phyloP scores from a whole-genome alignment of 257 asterid species.

The Apocynum venetum region DNA sequence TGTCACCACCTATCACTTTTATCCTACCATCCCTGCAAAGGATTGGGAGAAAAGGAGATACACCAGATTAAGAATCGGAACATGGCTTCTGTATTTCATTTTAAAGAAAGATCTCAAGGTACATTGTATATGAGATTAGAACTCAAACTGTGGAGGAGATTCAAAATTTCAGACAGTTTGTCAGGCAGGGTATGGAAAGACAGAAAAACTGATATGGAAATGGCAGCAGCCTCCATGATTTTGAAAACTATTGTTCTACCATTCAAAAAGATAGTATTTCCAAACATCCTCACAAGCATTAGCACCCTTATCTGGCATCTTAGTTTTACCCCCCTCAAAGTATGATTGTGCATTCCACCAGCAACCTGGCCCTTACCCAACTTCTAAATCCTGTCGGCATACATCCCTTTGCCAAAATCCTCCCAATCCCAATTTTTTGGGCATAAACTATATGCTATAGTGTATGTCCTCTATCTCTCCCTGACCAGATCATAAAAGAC shows the following conservation, averaged over 20 bases:
- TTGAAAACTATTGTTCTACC: background rate
- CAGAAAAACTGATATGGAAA: background rate
- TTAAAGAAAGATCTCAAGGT: background rate
- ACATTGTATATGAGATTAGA: background rate
- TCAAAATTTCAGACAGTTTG: background rate
- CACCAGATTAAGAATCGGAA: background rate
- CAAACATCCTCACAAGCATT: background rate
- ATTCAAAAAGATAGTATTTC: background rate
- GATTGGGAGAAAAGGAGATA: background rate
- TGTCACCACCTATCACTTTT: slow-evolving; percentile 87
- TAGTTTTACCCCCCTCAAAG: background rate
- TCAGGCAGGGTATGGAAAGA: background rate
- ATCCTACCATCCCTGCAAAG: slow-evolving; percentile 84
- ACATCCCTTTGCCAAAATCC: background rate
- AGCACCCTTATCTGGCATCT: background rate
- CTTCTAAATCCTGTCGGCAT: background rate
- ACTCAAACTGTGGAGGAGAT: background rate
- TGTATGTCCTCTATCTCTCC: background rate
- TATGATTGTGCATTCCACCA: background rate
- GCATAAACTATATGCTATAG: background rate
- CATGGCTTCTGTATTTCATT: background rate
- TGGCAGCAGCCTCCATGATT: background rate
- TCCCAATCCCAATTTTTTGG: background rate
- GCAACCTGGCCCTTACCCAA: background rate
- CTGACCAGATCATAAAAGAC: background rate